phyloP scores from a whole-genome alignment of 2,329 filamentous ascomycete genomes.

The Pseudogymnoascus sp. region DNA sequence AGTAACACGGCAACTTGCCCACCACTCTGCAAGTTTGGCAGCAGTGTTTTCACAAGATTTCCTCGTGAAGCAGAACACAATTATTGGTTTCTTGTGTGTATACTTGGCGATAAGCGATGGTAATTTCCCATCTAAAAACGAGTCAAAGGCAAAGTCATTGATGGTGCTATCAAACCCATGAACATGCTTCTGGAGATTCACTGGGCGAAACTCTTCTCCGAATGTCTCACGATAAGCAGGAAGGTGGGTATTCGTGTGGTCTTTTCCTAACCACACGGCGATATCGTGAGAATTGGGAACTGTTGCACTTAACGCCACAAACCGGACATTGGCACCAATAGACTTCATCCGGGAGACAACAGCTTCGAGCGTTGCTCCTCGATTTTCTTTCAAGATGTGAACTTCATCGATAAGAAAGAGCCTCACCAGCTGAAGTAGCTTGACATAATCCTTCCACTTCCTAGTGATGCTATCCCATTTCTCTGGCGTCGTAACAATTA shows the following conservation, averaged over 20 bases:
- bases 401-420: slow-evolving; percentile 83
- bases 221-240: slow-evolving; percentile 65
- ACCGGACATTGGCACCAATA: slow-evolving; percentile 65
- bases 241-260: slow-evolving; percentile 48
- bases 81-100: slow-evolving; percentile 64
- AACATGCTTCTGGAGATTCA: slow-evolving; percentile 68
- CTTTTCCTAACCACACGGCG: slow-evolving; percentile 68
- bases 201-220: slow-evolving; percentile 72
- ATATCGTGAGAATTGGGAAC: slow-evolving; percentile 78
- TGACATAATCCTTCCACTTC: slow-evolving; percentile 76
- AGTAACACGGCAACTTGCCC: slow-evolving; percentile 42
- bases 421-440: slow-evolving; percentile 66
- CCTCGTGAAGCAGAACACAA: slow-evolving; percentile 76
- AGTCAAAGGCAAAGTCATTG: slow-evolving; percentile 76
- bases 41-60: slow-evolving; percentile 65
- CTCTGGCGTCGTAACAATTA: slow-evolving; percentile 83
- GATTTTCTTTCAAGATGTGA: slow-evolving; percentile 72
- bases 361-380: slow-evolving; percentile 74
- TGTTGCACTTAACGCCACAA: slow-evolving; percentile 75
- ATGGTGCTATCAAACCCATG: slow-evolving; percentile 56
- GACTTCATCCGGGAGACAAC: slow-evolving; percentile 85
- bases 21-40: slow-evolving; percentile 58
- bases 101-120: slow-evolving; percentile 60
- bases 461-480: slow-evolving; percentile 89
- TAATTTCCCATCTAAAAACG: slow-evolving; percentile 57